A percentile compares a stretch with the other conserved stretches of the same genome.
These are phyloP conservation scores for Cryphonectria japonica DNA, from an alignment of 2,329 filamentous ascomycete genomes.

Conservation along the genomic window DNA sequence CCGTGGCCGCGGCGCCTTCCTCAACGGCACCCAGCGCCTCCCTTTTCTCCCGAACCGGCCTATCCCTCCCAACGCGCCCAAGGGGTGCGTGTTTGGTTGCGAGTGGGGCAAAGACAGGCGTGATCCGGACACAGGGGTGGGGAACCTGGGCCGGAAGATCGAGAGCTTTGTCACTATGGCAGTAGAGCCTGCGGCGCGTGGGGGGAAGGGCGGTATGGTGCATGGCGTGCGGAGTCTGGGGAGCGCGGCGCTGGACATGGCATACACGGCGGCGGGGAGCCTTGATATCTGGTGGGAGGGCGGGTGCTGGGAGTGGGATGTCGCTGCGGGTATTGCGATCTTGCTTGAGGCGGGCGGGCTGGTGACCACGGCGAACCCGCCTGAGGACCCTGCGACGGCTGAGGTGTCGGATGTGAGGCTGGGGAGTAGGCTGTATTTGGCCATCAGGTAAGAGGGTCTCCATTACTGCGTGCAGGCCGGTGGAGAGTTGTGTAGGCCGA, in stretches of 20 bases:
- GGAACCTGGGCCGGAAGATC: constrained; percentile 72
- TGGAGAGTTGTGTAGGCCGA: too few species aligned
- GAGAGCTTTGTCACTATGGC: constrained; percentile 79
- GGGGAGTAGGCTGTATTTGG: constrained; percentile 72
- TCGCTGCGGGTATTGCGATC: constrained; percentile 75
- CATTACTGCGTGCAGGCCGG: too few species aligned
- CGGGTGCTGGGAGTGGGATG: constrained; percentile 83
- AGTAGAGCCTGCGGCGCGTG: constrained; percentile 63
- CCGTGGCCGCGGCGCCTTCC: constrained; percentile 67
- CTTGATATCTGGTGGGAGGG: constrained; percentile 87
- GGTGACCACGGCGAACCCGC: constrained; percentile 75
- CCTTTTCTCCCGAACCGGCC: constrained; percentile 69
- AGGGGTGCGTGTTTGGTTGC: constrained; percentile 72
- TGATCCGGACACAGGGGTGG: constrained; percentile 58
- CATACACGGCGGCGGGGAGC: constrained; percentile 74
- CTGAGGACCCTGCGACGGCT: constrained; percentile 57
- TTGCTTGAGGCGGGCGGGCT: constrained; percentile 74
- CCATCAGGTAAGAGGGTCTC: constrained; percentile 56
- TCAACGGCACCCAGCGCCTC: constrained; percentile 66
- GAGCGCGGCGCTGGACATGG: constrained; percentile 74
- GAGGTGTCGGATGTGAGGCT: constrained; percentile 63
- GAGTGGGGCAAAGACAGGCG: constrained; percentile 81
- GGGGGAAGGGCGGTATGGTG: constrained; percentile 76
- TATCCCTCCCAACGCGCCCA: constrained; percentile 66
- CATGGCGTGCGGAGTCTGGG: constrained; percentile 75